Evolutionary conservation across 345 rosid species (phyloP).

Genomic region (Lepidium aucheri): DNA sequence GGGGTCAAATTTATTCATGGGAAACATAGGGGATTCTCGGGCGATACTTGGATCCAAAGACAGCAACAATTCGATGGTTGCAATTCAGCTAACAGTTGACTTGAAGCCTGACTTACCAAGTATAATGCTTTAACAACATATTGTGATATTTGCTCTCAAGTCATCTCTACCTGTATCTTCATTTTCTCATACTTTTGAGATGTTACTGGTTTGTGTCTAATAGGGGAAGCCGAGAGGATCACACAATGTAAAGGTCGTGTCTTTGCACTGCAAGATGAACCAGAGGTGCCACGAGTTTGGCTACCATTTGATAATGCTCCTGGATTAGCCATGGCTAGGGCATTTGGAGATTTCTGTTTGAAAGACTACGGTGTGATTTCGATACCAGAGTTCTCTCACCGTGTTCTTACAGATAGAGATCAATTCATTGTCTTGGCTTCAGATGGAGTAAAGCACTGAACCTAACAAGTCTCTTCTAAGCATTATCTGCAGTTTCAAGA

Average conservation of each 20-base stretch:
- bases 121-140: constrained; percentile 28
- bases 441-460: constrained; percentile 64
- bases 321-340: constrained; percentile 99
- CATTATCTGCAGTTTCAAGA: neutral
- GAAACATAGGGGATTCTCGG: constrained; percentile 96
- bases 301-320: constrained; percentile 99
- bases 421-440: constrained; percentile 97
- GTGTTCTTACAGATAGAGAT: constrained; percentile 70
- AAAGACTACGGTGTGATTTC: constrained; percentile 99
- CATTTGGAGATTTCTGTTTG: constrained; percentile 97
- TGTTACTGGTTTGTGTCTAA: neutral
- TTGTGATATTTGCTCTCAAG: neutral
- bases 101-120: constrained; percentile 98
- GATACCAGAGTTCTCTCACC: constrained; percentile 86
- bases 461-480: neutral
- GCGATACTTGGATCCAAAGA: constrained; percentile 93
- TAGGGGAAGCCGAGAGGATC: constrained; percentile 97
- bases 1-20: constrained; percentile 94
- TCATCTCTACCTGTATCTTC: neutral
- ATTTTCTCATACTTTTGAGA: neutral
- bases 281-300: constrained; percentile 98
- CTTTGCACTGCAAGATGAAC: constrained; percentile 97
- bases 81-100: constrained; percentile 90
- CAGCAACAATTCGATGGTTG: constrained; percentile 63
- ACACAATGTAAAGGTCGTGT: constrained; percentile 95